phyloP scores from a whole-genome alignment of 768 basidiomycete genomes.

The Floccularia luteovirens region DNA sequence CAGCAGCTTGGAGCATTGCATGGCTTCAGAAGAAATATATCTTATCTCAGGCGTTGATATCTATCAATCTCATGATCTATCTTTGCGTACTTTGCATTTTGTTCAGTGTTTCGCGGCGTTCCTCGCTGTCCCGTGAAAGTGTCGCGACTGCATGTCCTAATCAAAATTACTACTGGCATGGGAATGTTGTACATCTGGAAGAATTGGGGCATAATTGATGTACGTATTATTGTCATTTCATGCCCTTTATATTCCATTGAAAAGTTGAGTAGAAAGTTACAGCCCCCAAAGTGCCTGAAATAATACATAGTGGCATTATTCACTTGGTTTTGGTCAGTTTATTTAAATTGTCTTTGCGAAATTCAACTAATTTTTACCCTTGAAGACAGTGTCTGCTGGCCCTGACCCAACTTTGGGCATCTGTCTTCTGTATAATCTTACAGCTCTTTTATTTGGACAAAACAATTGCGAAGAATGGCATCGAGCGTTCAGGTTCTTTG shows the following conservation, averaged over 20 bases:
- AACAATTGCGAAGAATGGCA: constrained; percentile 14
- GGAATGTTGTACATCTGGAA: constrained; percentile 24
- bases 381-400: constrained; percentile 26
- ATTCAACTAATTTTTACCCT: background rate
- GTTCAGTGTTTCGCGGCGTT: constrained; percentile 14
- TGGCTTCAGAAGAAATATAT: too few relatives aligned
- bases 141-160: constrained; percentile 29
- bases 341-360: background rate
- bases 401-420: constrained; percentile 27
- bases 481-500: constrained; percentile 15
- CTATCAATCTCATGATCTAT: constrained; percentile 24
- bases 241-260: background rate
- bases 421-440: constrained; percentile 20
- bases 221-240: constrained; percentile 7
- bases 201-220: constrained; percentile 20
- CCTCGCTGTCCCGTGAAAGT: constrained; percentile 16
- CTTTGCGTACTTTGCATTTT: constrained; percentile 25
- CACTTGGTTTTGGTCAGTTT: constrained; percentile 21
- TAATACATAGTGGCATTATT: constrained; percentile 15
- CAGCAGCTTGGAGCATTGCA: too few relatives aligned
- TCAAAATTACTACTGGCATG: constrained; percentile 31
- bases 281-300: constrained; percentile 13
- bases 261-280: constrained; percentile 13
- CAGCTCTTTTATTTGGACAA: constrained; percentile 19
- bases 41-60: constrained; percentile 12